Conservation (phyloP, 768 basidiomycete species). For the Cystobasidium onofrii region DNA sequence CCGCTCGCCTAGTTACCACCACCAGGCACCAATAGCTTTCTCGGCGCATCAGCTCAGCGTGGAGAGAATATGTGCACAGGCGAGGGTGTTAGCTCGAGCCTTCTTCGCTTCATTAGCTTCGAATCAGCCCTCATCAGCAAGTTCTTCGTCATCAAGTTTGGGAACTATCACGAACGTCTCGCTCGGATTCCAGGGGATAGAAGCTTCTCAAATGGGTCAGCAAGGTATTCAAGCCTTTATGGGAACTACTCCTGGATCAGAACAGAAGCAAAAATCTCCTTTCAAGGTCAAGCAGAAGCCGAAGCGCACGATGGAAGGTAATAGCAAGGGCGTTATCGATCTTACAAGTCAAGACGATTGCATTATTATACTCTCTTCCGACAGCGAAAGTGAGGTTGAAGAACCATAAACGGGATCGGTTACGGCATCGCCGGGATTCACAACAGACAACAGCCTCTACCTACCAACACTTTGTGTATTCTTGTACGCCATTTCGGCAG, state of each 20-base stretch:
- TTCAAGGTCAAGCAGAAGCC: neutral
- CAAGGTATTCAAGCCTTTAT: neutral
- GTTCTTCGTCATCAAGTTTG: neutral
- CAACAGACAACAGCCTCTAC: too few relatives aligned
- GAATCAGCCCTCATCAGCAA: neutral
- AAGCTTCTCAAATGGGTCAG: neutral
- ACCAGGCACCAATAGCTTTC: neutral
- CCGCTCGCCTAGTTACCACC: neutral
- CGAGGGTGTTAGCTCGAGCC: neutral
- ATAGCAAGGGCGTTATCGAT: neutral
- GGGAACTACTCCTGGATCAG: too few relatives aligned
- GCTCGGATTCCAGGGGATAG: neutral
- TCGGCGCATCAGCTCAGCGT: neutral
- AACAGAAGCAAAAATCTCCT: neutral
- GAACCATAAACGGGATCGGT: neutral
- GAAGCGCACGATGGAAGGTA: neutral
- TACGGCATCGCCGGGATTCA: neutral
- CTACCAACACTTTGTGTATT: too few relatives aligned
- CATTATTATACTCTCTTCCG: neutral
- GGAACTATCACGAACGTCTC: slow-evolving; percentile 9
- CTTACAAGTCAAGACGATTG: neutral
- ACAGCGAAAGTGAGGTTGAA: neutral
- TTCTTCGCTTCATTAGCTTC: neutral
- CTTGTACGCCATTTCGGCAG: too few relatives aligned
- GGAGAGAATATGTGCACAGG: neutral